Base-by-base conservation (phyloP, 2,329 filamentous ascomycete species). In the Apiospora malaysiana region DNA sequence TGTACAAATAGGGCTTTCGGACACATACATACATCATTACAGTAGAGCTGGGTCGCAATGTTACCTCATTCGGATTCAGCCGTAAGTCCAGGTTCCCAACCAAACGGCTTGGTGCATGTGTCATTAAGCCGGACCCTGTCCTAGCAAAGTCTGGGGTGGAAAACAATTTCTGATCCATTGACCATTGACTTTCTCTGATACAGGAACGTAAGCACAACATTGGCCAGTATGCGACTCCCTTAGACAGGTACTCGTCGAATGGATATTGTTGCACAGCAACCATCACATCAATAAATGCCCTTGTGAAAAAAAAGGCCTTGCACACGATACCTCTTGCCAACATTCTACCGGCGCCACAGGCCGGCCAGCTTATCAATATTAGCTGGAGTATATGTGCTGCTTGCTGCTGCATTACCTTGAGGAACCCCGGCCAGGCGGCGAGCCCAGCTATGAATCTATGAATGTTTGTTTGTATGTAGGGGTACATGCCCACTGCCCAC, bases 161-260 rank as follows among this genome's bases (percentile, higher is more conserved):
- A 25, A 40, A 40, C 21, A 40, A 23, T 40, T 40, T 21, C 32
- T n/a, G 56, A 16, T n/a, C 56, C 56, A 63, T 47, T n/a, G 45
- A 47, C 45, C 45, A 47, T 63, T 40, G 56, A 63, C 32, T 63
- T 63, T 63, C 56, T 63, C 32, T 8, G 56, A 40, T 63, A 63
- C 56, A 56, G 3, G 5, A 10, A 5, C 16, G 10, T n/a, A 27
- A 59, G 14, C 32, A 16, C 47, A 25, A 59, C 51, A 32, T 21
- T 32, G 16, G 12, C 16, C 47, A 49, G 14, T 23, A 27, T 32
- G 32, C 32, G 6, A 32, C 32, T 32, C 32, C 6, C 32, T 6
- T 32, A 6, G 6, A 32, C 32, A 32, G 32, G 32, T 6, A 32
- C 32, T 32, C 32, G 32, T 32, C 32, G 32, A 32, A 6, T 32